Conservation (phyloP, 257 asterid species). For the Solanum tacnaense region DNA sequence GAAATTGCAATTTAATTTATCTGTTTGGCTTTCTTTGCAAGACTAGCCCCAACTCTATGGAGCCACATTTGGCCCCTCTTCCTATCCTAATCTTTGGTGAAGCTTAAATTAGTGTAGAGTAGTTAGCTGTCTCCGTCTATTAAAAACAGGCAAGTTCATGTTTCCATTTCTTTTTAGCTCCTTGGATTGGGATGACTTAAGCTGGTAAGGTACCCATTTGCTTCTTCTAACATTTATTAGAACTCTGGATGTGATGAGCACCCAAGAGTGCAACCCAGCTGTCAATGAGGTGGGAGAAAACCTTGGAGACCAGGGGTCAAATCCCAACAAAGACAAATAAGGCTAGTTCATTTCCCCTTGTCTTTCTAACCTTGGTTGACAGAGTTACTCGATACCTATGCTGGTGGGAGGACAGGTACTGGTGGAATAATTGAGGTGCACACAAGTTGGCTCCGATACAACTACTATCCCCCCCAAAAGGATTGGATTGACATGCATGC, state of each 20-base stretch:
- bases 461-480: not conserved
- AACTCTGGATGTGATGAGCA: not conserved
- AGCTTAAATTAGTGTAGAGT: not conserved
- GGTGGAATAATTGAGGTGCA: not conserved
- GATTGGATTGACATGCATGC: not conserved
- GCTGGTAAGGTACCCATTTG: not conserved
- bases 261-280: not conserved
- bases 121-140: not conserved
- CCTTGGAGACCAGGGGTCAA: not conserved
- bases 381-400: not conserved
- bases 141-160: not conserved
- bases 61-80: not conserved
- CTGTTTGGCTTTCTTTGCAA: not conserved
- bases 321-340: not conserved
- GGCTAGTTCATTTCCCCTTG: not conserved
- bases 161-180: not conserved
- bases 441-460: not conserved
- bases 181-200: not conserved
- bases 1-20: not conserved
- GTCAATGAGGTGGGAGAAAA: not conserved
- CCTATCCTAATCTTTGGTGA: not conserved
- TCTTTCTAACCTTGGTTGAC: not conserved
- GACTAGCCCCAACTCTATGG: not conserved
- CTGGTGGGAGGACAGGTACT: not conserved
- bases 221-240: not conserved